Evolutionary conservation across 2,329 filamentous ascomycete species (phyloP), one percentile per base, ranked within the genome.

Genomic region (Pyricularia sp.): DNA sequence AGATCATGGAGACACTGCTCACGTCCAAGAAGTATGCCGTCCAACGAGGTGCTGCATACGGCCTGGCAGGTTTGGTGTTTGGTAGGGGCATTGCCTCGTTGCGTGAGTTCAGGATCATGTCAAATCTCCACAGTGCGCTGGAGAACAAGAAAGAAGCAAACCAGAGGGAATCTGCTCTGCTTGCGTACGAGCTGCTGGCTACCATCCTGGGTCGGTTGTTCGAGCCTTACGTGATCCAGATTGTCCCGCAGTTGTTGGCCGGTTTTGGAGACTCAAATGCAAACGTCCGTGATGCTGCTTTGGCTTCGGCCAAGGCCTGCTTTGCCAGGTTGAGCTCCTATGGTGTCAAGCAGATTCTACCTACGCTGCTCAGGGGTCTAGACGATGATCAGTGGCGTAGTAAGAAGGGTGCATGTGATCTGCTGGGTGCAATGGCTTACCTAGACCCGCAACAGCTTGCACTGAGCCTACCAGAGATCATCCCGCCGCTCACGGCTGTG

Each of bases 311-410:
- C 66, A 98, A 97, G 81, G 91, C 93, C 12, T 97, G 93, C 78
- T 99, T 99, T 79, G 90, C 92, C 5, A 94, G 90, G 73, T 81
- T 99, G 69, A 98, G 93, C 79, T 98, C 95, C 0, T 99, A 92
- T 74, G 95, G 95, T 78, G 96, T 99, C 70, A 97, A 97, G 81
- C 87, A 95, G 76, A 94, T 99, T 72, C 83, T 99, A 72, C 95
- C 95, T 3, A 97, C 92, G 14, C 86, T 99, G 9, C 86, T 99
- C 2, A 90, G 95, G 72, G 95, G 96, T 69, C 87, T 99, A 11
- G 94, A 98, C 72, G 95, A 99, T 72, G 88, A 92, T 68, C 94
- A 98, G 78, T 99, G 95, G 95, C 91, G 95, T 75, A 98, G 93
- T 81, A 98, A 99, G 81, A 97, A 97, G 81, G 95, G 96, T 73